Conservation (phyloP, 345 rosid species). For the Turritis glabra region DNA sequence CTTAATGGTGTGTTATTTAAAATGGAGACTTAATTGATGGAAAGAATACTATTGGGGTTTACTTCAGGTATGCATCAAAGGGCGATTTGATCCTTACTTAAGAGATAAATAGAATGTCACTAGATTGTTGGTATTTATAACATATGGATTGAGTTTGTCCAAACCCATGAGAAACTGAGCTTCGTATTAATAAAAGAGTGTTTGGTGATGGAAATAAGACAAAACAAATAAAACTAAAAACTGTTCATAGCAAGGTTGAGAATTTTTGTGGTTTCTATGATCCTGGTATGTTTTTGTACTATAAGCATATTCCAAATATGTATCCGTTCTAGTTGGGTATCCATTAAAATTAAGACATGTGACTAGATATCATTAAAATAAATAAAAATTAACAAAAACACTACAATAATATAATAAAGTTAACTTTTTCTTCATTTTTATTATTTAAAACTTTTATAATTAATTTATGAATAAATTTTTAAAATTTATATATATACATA, state of each 20-base stretch:
- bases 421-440: too few species aligned
- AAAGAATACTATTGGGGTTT: not conserved
- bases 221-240: not conserved
- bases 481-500: too few species aligned
- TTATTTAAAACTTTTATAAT: too few species aligned
- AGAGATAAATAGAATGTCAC: not conserved
- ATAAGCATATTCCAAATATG: not conserved
- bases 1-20: not conserved
- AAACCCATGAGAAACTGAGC: not conserved
- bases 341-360: too few species aligned
- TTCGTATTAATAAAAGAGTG: not conserved
- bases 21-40: not conserved
- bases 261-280: not conserved
- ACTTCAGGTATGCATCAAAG: too few species aligned
- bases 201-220: not conserved
- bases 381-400: too few species aligned
- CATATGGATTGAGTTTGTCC: not conserved
- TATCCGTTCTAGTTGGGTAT: not conserved
- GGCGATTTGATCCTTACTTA: not conserved
- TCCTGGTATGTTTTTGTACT: not conserved
- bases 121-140: not conserved
- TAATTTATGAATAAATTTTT: too few species aligned
- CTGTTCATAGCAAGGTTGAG: not conserved
- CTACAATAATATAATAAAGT: too few species aligned
- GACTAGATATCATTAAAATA: too few species aligned